Evolutionary conservation across 2,329 filamentous ascomycete species (phyloP), one percentile per base, ranked within the genome.

Genomic region (Clarireedia homoeocarpa): DNA sequence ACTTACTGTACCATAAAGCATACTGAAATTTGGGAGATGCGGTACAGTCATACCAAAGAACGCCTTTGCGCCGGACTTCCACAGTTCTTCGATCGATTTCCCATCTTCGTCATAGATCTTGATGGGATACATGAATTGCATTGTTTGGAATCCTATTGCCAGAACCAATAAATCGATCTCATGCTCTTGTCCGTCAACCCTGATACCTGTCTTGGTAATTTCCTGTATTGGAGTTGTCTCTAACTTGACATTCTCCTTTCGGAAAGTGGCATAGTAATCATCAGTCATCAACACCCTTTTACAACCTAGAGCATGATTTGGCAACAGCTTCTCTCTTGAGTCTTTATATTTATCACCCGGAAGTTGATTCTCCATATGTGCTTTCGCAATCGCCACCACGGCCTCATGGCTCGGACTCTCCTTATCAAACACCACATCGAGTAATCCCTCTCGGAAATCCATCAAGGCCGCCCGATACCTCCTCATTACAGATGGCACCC

Each of bases 121-220:
- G 59, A 84, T 81, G 0, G 80, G 79, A 61, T 78, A 73, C 72
- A 84, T 74, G 67, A 84, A 84, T 47, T 83, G 76, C 0, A 78
- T 74, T 0, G 81, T 77, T 20, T 75, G 72, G 71, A 84, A 84
- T 0, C 81, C 81, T 0, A 80, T 84, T 0, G 81, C 81, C 6
- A 78, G 72, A 23, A 84, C 70, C 10, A 84, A 72, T 23, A 82
- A 66, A 62, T 83, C 80, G 63, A 77, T 78, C 17, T 77, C 72
- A 49, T 73, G 66, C 14, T 71, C 71, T 3, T 63, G 65, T 2
- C 70, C 71, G 1, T 67, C 61, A 20, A 79, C 72, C 27, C 74
- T 69, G 53, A 83, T 74, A 0, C 77, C 76, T 0, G 66, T 72
- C 3, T 69, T 68, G 0, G 74, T 75, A 48, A 83, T 74, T 3